Base-by-base conservation (phyloP, 83 land plant species). In the Diphasiastrum complanatum region DNA sequence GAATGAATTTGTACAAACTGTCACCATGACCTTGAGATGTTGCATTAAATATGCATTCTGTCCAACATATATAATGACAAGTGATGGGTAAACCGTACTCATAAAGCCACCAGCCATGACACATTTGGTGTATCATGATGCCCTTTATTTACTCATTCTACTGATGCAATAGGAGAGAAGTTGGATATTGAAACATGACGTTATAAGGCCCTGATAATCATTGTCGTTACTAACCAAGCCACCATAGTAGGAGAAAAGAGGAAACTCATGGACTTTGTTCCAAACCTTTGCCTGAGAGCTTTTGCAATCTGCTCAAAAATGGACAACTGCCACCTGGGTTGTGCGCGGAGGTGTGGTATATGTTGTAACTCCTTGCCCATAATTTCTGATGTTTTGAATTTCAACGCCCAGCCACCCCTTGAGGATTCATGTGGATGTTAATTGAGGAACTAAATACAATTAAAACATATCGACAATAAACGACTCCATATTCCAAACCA, bases 1-100 rank as follows among this genome's bases (percentile, higher is more conserved):
- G 93, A 25, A 87, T 58, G 36, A 77, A 72, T 58, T 79, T 84
- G 79, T 84, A 84, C 47, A 87, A 87, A 19, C 83, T 78, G 68
- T 81, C 73, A 40, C 46, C 55, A 11, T 66, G 63, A 66, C 81
- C 79, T 12, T 41, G 67, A 1, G 85, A 53, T 87, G 28, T 43
- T 67, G 74, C 11, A 79, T 77, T 50, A 83, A 65, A 78, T 84
- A 84, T 3, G 93, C 85, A 26, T 81, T 63, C 59, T 87, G 81
- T 2, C 93, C 93, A 12, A 77, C 79, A 70, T 87, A 87, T 37
- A 79, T 69, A 31, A 87, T 57, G 16, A 84, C 66, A 38, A 79
- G 51, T 5, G 81, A 72, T 33, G 93, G 89, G 50, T 82, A 80
- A 33, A 87, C 75, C 29, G 79, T 38, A 33, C 35, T 50, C 19